Conservation (phyloP, 2,329 filamentous ascomycete species). For the Aspergillus oerlinghausenensis region DNA sequence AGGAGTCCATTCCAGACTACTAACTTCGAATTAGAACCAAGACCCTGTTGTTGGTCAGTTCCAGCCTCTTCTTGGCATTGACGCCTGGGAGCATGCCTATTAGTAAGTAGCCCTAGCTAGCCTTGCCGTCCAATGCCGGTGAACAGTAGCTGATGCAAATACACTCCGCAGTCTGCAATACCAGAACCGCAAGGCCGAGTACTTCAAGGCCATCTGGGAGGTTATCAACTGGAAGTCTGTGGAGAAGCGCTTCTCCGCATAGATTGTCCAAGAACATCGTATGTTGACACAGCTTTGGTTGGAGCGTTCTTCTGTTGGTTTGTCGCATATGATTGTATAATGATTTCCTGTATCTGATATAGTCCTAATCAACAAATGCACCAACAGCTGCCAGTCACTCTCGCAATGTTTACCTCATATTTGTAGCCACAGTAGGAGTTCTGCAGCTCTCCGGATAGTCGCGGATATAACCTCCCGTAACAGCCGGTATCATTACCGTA, state of each 20-base stretch:
- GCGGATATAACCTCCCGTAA: background rate
- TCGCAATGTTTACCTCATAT: background rate
- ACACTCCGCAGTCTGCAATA: conserved; percentile 65
- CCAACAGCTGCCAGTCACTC: background rate
- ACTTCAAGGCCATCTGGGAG: conserved; percentile 90
- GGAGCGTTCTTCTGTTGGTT: conserved; percentile 6
- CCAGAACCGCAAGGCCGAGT: conserved; percentile 94
- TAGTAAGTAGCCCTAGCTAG: conserved; percentile 51
- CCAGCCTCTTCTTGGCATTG: conserved; percentile 77
- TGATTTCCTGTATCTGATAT: conserved; percentile 4
- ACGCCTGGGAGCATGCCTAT: conserved; percentile 96
- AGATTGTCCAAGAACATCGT: conserved; percentile 20
- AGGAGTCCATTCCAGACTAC: conserved; percentile 2
- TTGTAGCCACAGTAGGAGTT: background rate
- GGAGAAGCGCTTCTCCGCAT: conserved; percentile 63
- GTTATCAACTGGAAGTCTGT: conserved; percentile 95
- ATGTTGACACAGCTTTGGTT: conserved; percentile 10
- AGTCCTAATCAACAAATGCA: conserved; percentile 5
- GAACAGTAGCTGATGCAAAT: conserved; percentile 13
- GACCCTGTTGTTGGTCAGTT: conserved; percentile 82
- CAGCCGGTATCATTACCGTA: background rate
- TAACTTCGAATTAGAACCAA: conserved; percentile 57
- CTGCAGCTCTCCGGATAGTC: conserved; percentile 1
- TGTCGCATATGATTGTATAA: conserved; percentile 4
- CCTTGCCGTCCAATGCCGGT: background rate